Evolutionary conservation across 2,329 filamentous ascomycete genomes (phyloP), one percentile per base, ranked within the genome.

Genomic region (Talaromyces verruculosus): DNA sequence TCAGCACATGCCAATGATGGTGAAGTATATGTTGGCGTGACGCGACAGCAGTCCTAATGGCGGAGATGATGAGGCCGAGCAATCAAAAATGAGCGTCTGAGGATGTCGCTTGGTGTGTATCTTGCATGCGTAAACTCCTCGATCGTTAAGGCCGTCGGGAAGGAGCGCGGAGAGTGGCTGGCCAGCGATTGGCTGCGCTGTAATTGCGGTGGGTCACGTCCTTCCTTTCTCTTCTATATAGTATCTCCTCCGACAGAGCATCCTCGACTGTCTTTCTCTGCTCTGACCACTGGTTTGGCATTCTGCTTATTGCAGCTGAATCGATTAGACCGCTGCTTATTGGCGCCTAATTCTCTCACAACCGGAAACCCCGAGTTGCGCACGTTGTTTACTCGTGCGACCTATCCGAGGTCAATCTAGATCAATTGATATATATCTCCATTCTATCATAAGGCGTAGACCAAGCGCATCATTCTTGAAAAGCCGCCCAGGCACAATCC

Each of bases 151-250:
- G 51, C 51, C 30, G 15, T 53, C 25, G n/a, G 25, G 55, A n/a
- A 59, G 33, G 19, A 17, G 33, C 8, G 55, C 58, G 58, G 58
- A 33, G 19, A 19, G 58, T 30, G 5, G 1, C 37, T 28, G 39
- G 17, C 30, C 37, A 35, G 58, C 58, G 58, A 61, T 61, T 61
- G 58, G 58, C 58, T 19, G 58, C 37, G 58, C 58, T 47, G 41
- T 15, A 28, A 45, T 30, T 61, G 37, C 25, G 17, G 58, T 61
- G 58, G 58, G 41, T 47, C 25, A 30, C 49, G 49, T 8, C n/a
- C 49, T 17, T 47, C n/a, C 43, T 15, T 28, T 47, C 5, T 30
- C 7, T 17, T 19, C 57, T 35, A 59, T 15, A 7, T 35, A 45
- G 17, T 19, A 5, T 15, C 37, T 15, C 37, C 39, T 41, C 39